Conservation (phyloP, 2,329 filamentous ascomycete genomes). For the Davidsoniella australis region DNA sequence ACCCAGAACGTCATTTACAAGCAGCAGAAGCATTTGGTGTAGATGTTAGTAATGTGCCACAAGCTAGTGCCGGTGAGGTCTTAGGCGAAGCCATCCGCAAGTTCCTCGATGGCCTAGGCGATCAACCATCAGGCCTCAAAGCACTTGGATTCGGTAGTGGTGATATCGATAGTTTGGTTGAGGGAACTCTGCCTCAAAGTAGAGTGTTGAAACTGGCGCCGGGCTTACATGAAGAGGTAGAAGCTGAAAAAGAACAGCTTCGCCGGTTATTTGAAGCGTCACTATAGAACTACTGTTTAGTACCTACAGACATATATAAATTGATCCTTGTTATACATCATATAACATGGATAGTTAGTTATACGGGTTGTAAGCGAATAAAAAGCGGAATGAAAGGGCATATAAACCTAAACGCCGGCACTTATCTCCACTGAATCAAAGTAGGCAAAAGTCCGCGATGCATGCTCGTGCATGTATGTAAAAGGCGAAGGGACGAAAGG, state of each 20-base stretch:
- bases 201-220: slow-evolving; percentile 86
- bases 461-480: too few relatives aligned
- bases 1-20: slow-evolving; percentile 77
- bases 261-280: slow-evolving; percentile 46
- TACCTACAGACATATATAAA: not conserved
- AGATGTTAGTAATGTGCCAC: slow-evolving; percentile 73
- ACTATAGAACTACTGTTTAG: not conserved
- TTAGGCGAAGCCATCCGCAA: slow-evolving; percentile 64
- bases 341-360: too few relatives aligned
- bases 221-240: slow-evolving; percentile 51
- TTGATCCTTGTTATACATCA: not conserved
- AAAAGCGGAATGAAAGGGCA: not conserved
- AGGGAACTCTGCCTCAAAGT: slow-evolving; percentile 85
- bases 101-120: slow-evolving; percentile 70
- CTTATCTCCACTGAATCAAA: too few relatives aligned
- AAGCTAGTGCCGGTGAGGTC: slow-evolving; percentile 76
- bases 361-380: too few relatives aligned
- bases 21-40: slow-evolving; percentile 85
- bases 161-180: slow-evolving; percentile 70
- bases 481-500: too few relatives aligned
- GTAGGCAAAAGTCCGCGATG: too few relatives aligned
- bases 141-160: slow-evolving; percentile 60
- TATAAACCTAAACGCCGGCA: too few relatives aligned
- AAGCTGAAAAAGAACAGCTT: slow-evolving; percentile 56
- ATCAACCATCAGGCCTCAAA: slow-evolving; percentile 77